Evolutionary conservation across 2,329 filamentous ascomycete species (phyloP).

Genomic region (Cladosporium sp.): DNA sequence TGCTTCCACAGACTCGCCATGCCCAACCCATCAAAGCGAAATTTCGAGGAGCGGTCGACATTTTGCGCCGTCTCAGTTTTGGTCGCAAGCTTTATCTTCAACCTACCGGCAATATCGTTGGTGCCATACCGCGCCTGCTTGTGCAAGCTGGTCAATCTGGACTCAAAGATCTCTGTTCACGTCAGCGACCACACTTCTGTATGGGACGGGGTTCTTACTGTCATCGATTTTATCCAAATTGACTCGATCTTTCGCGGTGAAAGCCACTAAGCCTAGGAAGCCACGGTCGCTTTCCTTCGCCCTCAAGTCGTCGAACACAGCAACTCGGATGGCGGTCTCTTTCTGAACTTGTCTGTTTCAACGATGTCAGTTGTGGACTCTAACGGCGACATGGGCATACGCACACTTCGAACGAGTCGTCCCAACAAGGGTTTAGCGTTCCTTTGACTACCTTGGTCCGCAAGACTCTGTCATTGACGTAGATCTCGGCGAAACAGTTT

Average conservation of each 20-base stretch:
- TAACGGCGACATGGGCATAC: background rate
- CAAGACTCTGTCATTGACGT: background rate
- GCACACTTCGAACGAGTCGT: background rate
- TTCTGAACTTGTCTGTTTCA: background rate
- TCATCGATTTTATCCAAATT: background rate
- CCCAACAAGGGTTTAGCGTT: background rate
- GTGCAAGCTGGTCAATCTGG: background rate
- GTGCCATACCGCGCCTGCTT: background rate
- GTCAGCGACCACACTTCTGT: background rate
- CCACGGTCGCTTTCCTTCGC: background rate
- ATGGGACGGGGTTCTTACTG: background rate
- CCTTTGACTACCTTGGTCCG: background rate
- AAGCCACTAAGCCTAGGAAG: background rate
- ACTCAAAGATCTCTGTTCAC: background rate
- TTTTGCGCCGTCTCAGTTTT: background rate
- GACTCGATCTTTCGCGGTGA: background rate
- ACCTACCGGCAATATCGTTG: background rate
- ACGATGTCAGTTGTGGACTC: background rate
- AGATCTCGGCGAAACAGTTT: background rate
- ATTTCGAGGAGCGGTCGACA: background rate
- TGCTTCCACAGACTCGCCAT: background rate
- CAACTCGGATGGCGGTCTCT: background rate
- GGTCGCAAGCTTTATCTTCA: background rate
- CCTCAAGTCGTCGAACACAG: background rate
- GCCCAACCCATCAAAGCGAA: background rate